Conservation (phyloP, 192 early-diverging fungal genomes). For the Lobulomyces angularis region DNA sequence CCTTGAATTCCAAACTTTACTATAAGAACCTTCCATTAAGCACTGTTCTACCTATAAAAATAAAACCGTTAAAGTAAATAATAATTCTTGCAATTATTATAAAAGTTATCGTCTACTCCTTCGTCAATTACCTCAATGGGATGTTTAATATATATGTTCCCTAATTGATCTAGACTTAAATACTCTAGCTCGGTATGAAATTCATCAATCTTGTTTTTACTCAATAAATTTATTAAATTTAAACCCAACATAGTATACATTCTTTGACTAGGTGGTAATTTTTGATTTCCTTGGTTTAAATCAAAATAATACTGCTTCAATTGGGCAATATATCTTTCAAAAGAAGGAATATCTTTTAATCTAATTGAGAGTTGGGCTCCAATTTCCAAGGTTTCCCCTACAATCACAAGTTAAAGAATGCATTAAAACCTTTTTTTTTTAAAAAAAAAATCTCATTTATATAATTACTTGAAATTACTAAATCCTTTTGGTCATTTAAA, state of each 20-base stretch:
- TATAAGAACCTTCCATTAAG: conserved; percentile 96
- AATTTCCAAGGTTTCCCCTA: conserved; percentile 80
- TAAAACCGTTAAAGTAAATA: no score
- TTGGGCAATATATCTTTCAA: conserved; percentile 91
- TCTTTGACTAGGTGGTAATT: conserved; percentile 60
- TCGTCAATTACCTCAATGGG: no score
- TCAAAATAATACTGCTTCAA: conserved; percentile 81
- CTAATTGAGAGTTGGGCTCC: conserved; percentile 80
- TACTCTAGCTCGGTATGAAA: conserved; percentile 95
- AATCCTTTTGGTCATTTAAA: no score
- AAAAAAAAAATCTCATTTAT: background rate
- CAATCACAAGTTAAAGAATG: background rate
- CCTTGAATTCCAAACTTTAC: conserved; percentile 88
- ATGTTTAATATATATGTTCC: conserved; percentile 76
- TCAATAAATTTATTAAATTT: conserved; percentile 82
- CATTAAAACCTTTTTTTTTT: background rate
- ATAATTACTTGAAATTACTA: no score
- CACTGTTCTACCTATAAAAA: conserved; percentile 96
- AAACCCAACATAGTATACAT: conserved; percentile 85
- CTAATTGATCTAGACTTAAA: conserved; percentile 69
- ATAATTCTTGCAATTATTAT: no score
- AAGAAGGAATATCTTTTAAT: conserved; percentile 77
- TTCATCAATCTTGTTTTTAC: conserved; percentile 92
- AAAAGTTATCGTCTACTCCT: no score
- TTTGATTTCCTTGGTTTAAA: conserved; percentile 16